Conservation (phyloP, 2,329 filamentous ascomycete species). For the Clarireedia monteithiana region DNA sequence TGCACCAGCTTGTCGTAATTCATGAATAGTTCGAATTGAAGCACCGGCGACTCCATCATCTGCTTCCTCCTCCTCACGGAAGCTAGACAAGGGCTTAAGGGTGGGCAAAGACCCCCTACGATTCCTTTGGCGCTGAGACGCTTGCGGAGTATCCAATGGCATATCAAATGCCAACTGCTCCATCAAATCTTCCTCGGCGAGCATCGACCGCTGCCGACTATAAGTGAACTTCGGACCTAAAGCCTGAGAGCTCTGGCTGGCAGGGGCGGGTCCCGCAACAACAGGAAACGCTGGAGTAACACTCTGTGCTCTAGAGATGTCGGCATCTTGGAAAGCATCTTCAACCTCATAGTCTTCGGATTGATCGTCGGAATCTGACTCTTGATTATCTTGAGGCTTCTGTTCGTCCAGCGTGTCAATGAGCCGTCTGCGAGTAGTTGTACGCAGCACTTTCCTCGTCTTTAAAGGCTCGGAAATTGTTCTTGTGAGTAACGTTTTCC, state of each 20-base stretch:
- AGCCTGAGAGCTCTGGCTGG: conserved; percentile 24
- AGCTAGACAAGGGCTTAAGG: conserved; percentile 22
- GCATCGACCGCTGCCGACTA: conserved; percentile 29
- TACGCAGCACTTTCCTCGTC: conserved; percentile 14
- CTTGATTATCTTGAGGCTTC: conserved; percentile 11
- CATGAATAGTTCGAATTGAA: conserved; percentile 56
- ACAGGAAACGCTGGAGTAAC: conserved; percentile 8
- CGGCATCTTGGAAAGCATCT: neutral
- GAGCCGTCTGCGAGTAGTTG: conserved; percentile 21
- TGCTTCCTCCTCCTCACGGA: conserved; percentile 25
- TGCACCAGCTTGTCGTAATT: conserved; percentile 56
- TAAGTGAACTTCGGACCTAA: conserved; percentile 29
- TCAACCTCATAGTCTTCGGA: conserved; percentile 8
- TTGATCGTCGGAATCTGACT: conserved; percentile 2
- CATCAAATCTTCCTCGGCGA: conserved; percentile 28
- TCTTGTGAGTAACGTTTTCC: neutral
- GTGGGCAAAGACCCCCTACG: conserved; percentile 24
- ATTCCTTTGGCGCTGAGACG: conserved; percentile 13
- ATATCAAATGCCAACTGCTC: conserved; percentile 24
- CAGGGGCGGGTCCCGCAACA: conserved; percentile 4
- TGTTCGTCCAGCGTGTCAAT: conserved; percentile 30
- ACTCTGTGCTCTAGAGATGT: conserved; percentile 15
- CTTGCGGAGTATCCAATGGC: conserved; percentile 16
- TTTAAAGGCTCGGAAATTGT: conserved; percentile 11
- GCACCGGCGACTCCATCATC: conserved; percentile 19